Conservation (phyloP, 1,139 yeast genomes). For the Geotrichum australiense region DNA sequence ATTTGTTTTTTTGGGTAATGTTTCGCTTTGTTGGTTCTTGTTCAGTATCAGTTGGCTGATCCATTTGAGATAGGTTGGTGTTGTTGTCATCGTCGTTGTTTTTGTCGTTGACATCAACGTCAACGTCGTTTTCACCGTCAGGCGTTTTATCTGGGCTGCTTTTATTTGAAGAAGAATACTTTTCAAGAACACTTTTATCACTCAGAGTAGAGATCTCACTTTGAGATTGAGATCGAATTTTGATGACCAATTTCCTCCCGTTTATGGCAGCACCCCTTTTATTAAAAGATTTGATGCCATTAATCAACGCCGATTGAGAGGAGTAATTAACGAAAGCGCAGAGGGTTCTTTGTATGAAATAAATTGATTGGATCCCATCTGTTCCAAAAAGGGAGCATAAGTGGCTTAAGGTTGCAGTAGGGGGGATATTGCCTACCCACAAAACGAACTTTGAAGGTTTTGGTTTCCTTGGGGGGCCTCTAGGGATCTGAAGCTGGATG, state of each 20-base stretch:
- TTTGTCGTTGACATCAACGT: slow-evolving; percentile 3
- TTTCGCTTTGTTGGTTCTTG: neutral
- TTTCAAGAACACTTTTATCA: too few relatives aligned
- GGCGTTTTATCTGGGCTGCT: too few relatives aligned
- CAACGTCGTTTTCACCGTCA: slow-evolving; percentile 2
- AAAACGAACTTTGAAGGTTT: slow-evolving; percentile 35
- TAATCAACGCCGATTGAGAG: slow-evolving; percentile 29
- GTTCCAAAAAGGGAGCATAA: slow-evolving; percentile 35
- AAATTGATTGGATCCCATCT: slow-evolving; percentile 33
- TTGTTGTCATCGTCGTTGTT: neutral
- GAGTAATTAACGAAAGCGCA: slow-evolving; percentile 39
- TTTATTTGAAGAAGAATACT: too few relatives aligned
- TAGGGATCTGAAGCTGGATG: slow-evolving; percentile 21
- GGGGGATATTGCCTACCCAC: slow-evolving; percentile 41
- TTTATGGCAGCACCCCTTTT: slow-evolving; percentile 29
- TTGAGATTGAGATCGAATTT: too few relatives aligned
- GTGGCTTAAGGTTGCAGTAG: slow-evolving; percentile 31
- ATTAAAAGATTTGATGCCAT: slow-evolving; percentile 28
- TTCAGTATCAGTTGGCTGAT: neutral
- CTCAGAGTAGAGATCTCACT: too few relatives aligned
- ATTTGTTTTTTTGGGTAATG: slow-evolving; percentile 21
- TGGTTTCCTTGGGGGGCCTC: slow-evolving; percentile 34
- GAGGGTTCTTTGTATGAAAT: slow-evolving; percentile 35
- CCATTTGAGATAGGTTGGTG: too few relatives aligned
- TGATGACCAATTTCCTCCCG: slow-evolving; percentile 33